Base-by-base conservation (phyloP, 345 rosid species). In the Eucalyptus pauciflora region DNA sequence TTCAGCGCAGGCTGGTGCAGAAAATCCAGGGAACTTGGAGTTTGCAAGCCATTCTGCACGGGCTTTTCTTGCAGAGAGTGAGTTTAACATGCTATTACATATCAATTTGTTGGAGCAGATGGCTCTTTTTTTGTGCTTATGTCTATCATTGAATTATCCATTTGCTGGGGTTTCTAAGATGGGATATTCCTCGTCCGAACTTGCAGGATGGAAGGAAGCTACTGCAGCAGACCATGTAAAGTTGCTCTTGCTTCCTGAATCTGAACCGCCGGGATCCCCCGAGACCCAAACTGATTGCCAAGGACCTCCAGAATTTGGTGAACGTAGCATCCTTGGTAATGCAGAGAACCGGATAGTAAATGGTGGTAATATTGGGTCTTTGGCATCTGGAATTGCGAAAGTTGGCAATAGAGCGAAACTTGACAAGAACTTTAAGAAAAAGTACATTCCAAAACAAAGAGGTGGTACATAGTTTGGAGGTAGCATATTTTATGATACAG, bases 151-250 rank as follows among this genome's bases (percentile, higher is more conserved):
- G 29, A 41, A 33, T 11, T 31, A 27, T 62, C 49, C 58, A 33
- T 29, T 50, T 48, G 48, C 8, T 27, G 7, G 85, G 56, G 58
- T 24, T 33, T 69, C 56, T 27, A 7, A 64, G 50, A 46, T 43
- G 54, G 27, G 14, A 46, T 69, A 16, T 69, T 69, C 45, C 85
- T 76, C 13, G 27, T 71, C 48, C 6, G 54, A 49, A 86, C 67
- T 58, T 88, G 88, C 92, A 98, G 99, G 99, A 92, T 98, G 99
- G 99, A 96, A 95, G 92, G 95, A 93, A 92, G 97, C 97, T 86
- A 93, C 92, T 50, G 94, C 94, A 15, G 90, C 90, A 4, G 94
- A 96, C 87, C 99, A 97, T 89, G 95, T 96, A 91, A 94, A 90
- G 86, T 90, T 97, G 94, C 93, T 93, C 89, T 92, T 96, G 85